These are phyloP conservation scores for Orychophragmus violaceus DNA, from an alignment of 345 rosid genomes.

Conservation along the genomic window DNA sequence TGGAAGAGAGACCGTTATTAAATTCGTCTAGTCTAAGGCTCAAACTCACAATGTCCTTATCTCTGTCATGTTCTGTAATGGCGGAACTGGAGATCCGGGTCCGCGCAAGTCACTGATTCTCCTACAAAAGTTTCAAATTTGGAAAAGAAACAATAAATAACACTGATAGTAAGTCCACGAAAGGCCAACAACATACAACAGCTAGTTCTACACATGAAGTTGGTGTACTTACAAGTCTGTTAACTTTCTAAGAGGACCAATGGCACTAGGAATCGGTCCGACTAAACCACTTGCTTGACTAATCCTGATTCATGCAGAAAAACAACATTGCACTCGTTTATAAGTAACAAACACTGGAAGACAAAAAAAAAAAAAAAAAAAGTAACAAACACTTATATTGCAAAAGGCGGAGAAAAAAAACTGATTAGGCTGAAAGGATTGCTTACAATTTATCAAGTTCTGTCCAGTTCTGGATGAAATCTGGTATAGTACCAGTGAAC, in stretches of 20 bases:
- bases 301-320: conserved; percentile 24
- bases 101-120: conserved; percentile 52
- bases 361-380: not conserved
- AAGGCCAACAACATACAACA: not conserved
- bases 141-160: not conserved
- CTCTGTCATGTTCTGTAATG: conserved; percentile 18
- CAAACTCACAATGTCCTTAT: conserved; percentile 36
- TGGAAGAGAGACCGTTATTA: not conserved
- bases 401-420: too few species aligned
- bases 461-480: conserved; percentile 51
- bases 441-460: conserved; percentile 44
- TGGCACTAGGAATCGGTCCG: conserved; percentile 46
- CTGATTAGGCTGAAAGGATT: not conserved
- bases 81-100: conserved; percentile 22
- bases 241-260: conserved; percentile 13
- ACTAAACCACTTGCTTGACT: conserved; percentile 49
- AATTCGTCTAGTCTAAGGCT: not conserved
- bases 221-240: conserved; percentile 30
- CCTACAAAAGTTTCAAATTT: conserved; percentile 25
- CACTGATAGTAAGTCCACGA: not conserved
- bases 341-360: not conserved
- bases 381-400: too few species aligned
- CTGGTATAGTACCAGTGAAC: conserved; percentile 46
- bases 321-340: not conserved
- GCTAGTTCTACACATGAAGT: not conserved